These are phyloP conservation scores for Fusarium mundagurra DNA, from an alignment of 2,329 filamentous ascomycete species.

Conservation along the genomic window DNA sequence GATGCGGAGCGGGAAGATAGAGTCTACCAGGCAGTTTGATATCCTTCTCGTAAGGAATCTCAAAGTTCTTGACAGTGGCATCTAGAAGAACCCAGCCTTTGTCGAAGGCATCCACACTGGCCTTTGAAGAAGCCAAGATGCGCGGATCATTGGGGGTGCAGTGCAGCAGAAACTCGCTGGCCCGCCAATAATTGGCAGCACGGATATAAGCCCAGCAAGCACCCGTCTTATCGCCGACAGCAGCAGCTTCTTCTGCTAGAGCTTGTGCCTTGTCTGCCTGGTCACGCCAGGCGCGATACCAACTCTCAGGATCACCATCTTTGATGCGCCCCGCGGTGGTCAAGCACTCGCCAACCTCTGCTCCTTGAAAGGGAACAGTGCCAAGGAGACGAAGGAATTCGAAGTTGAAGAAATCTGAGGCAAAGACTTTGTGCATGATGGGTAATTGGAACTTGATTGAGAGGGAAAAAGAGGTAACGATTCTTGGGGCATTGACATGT, in stretches of 20 bases:
- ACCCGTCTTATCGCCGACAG: conserved; percentile 41
- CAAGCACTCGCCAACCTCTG: conserved; percentile 54
- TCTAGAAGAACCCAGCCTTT: conserved; percentile 45
- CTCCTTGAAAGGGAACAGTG: conserved; percentile 48
- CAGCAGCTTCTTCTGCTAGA: conserved; percentile 48
- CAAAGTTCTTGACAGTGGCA: conserved; percentile 40
- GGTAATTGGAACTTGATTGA: not conserved
- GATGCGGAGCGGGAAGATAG: conserved; percentile 45
- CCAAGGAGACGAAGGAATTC: conserved; percentile 54
- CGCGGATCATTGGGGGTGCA: conserved; percentile 38
- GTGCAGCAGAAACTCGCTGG: conserved; percentile 47
- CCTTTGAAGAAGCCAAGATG: conserved; percentile 32
- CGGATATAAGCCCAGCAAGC: conserved; percentile 52
- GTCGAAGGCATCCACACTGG: conserved; percentile 30
- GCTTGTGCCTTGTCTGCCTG: conserved; percentile 46
- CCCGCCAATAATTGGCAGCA: conserved; percentile 53
- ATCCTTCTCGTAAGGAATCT: conserved; percentile 52
- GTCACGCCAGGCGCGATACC: conserved; percentile 50
- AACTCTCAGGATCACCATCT: conserved; percentile 50
- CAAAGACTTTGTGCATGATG: conserved; percentile 47
- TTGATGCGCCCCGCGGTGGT: conserved; percentile 51
- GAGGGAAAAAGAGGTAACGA: too few species aligned
- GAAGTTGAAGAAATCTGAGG: conserved; percentile 50
- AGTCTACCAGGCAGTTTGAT: conserved; percentile 50
- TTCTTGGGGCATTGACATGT: not conserved